These are phyloP conservation scores for Penicillium sp. DNA, from an alignment of 2,329 filamentous ascomycete genomes.

Conservation along the genomic window DNA sequence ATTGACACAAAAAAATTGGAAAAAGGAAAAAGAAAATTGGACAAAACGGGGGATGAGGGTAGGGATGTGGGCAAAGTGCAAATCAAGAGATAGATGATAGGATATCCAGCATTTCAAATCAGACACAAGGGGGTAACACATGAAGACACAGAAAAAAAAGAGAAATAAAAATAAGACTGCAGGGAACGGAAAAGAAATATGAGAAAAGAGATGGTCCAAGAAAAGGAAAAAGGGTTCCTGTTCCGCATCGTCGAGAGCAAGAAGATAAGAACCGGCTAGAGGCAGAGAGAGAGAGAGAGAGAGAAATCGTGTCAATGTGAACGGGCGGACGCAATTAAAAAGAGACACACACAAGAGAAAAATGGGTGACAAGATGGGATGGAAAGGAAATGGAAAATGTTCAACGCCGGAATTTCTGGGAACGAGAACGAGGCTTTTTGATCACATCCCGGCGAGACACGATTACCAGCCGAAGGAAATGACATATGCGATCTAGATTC, in stretches of 20 bases:
- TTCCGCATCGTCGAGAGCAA: conserved; percentile 33
- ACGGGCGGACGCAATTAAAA: conserved; percentile 34
- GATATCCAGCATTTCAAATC: conserved; percentile 45
- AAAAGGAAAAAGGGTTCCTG: conserved; percentile 24
- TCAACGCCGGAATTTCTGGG: conserved; percentile 32
- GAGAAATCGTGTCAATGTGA: conserved; percentile 35
- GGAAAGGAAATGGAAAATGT: conserved; percentile 21
- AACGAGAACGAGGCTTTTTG: conserved; percentile 28
- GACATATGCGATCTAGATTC: conserved; percentile 39
- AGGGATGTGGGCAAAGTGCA: conserved; percentile 27
- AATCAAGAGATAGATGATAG: conserved; percentile 41
- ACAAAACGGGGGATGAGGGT: neutral
- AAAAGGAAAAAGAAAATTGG: neutral
- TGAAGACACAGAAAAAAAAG: conserved; percentile 15
- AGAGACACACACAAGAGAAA: conserved; percentile 28
- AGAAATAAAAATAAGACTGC: conserved; percentile 27
- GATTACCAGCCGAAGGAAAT: conserved; percentile 36
- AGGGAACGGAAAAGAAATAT: conserved; percentile 34
- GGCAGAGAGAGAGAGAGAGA: conserved; percentile 12
- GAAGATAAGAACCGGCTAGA: conserved; percentile 28
- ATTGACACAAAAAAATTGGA: conserved; percentile 28
- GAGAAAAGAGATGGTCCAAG: conserved; percentile 33
- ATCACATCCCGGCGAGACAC: conserved; percentile 30
- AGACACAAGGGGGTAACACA: conserved; percentile 23
- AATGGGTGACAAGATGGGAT: conserved; percentile 25